Conservation (phyloP, 805 yeast species). For the Nakazawaea laoshanensis region DNA sequence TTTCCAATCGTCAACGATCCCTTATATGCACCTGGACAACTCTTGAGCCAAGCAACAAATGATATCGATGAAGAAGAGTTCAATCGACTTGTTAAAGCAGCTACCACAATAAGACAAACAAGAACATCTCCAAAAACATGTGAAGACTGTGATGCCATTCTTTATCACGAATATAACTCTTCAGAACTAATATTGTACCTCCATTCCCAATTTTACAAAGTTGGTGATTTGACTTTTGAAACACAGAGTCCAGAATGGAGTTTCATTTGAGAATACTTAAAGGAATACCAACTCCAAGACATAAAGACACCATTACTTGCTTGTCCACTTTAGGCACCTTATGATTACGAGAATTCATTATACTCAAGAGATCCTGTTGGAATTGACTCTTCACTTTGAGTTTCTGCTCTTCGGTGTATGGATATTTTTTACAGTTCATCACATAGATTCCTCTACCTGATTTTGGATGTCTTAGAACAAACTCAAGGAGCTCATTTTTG, state of each 20-base stretch:
- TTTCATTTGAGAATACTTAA: constrained; percentile 2
- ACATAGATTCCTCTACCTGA: too few species aligned
- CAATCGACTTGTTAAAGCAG: constrained; percentile 9
- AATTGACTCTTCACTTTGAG: too few species aligned
- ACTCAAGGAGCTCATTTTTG: too few species aligned
- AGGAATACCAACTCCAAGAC: too few species aligned
- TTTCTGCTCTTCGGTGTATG: too few species aligned
- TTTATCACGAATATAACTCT: constrained; percentile 22
- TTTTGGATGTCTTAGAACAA: too few species aligned
- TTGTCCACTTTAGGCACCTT: too few species aligned
- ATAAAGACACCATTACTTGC: too few species aligned
- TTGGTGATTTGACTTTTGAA: constrained; percentile 23
- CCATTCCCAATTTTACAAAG: constrained; percentile 36
- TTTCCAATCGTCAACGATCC: constrained; percentile 28
- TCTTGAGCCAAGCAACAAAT: background rate
- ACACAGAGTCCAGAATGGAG: constrained; percentile 43
- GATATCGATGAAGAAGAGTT: constrained; percentile 8
- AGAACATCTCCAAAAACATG: constrained; percentile 21
- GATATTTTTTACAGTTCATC: too few species aligned
- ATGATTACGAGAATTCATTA: too few species aligned
- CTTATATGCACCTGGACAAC: constrained; percentile 14
- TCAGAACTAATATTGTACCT: constrained; percentile 31
- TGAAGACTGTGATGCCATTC: constrained; percentile 22
- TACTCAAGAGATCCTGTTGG: too few species aligned
- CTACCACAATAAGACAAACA: constrained; percentile 12